Evolutionary conservation across 1,284 basidiomycete genomes (phyloP), one percentile per base, ranked within the genome.

Genomic region (Cystobasidiaceae sp.): DNA sequence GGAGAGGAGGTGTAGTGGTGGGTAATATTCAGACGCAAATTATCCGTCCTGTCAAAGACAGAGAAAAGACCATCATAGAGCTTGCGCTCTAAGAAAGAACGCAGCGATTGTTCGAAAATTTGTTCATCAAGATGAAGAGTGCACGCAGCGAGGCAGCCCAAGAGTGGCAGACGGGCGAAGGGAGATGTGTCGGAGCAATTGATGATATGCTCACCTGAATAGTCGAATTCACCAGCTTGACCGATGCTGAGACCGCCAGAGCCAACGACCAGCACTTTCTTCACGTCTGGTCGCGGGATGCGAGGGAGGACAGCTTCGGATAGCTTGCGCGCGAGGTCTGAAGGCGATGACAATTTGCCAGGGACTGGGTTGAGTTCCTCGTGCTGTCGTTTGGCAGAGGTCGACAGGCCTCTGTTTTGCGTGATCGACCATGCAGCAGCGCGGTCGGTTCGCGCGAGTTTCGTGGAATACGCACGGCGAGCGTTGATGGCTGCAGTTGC

Each of bases 161-260:
- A n/a, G n/a, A n/a, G n/a, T n/a, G 49, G 27, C 23, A 19, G 33
- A 23, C 11, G 34, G 11, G 32, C 11, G 23, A 8, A 39, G 27
- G 11, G 23, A 27, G 23, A 19, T 46, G 13, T 17, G 2, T 13
- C 17, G 55, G 27, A 46, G 19, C 37, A 57, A n/a, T 15, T 43
- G 25, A 27, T 4, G 11, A 27, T 2, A 25, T 28, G 70, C 79
- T 72, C 57, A 81, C 89, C 96, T 28, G 93, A 97, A 79, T 99
- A 98, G 78, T 99, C 96, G 78, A 99, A 99, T 79, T 99, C 96
- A 78, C 96, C 96, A 4, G 96, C 96, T 79, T 98, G 96, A 46
- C 96, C 96, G 70, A 99, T 98, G 75, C 86, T 89, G 52, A 99
- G 85, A 68, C 96, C 96, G 74, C 96, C 96, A 70, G 88, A 90